These are phyloP conservation scores for Colletotrichum sp. DNA, from an alignment of 2,329 filamentous ascomycete genomes.

Conservation along the genomic window DNA sequence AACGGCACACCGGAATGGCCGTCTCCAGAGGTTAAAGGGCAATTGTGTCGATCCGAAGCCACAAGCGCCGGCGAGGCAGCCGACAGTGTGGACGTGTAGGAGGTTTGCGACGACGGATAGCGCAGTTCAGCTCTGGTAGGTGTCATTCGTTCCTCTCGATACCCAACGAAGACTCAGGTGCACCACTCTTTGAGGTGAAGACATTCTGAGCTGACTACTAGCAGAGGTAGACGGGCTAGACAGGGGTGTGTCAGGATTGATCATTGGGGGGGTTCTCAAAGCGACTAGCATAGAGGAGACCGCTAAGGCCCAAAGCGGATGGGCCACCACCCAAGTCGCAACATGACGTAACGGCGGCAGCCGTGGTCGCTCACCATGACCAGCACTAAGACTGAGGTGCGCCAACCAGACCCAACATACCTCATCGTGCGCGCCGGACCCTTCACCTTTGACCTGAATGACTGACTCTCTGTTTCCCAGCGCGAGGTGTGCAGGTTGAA, in stretches of 20 bases:
- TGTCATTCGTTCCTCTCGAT: neutral
- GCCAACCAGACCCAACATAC: neutral
- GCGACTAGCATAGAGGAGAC: neutral
- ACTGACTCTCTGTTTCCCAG: neutral
- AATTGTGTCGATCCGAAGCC: slow-evolving; percentile 5
- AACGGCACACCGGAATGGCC: neutral
- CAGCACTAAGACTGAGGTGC: neutral
- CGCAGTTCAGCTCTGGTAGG: neutral
- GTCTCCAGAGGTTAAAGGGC: neutral
- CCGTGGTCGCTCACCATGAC: slow-evolving; percentile 14
- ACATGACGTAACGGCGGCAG: slow-evolving; percentile 16
- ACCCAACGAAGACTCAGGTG: neutral
- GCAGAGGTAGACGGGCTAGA: neutral
- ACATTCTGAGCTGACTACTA: neutral
- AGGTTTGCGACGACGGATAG: neutral
- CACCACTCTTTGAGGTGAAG: neutral
- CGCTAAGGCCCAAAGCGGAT: slow-evolving; percentile 13
- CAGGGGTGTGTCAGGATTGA: neutral
- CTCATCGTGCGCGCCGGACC: neutral
- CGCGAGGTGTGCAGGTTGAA: neutral
- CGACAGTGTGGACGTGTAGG: neutral
- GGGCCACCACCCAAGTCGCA: neutral
- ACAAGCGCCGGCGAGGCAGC: neutral
- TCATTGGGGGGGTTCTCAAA: neutral
- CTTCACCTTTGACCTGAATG: neutral